phyloP scores from a whole-genome alignment of 164 flowering plant genomes.

The Dillenia turbinata region DNA sequence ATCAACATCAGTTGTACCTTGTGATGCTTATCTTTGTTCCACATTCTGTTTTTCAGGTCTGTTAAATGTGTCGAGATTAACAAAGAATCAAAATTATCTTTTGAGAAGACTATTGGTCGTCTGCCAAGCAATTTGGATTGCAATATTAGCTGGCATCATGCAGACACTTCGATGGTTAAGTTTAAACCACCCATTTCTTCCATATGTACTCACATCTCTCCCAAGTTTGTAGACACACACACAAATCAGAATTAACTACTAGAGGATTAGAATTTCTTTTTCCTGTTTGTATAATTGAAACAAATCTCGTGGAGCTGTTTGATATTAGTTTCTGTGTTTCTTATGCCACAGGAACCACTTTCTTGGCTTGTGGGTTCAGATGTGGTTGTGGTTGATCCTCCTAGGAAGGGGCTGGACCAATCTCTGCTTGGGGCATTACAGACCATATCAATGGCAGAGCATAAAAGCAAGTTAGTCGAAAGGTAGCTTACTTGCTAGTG shows the following conservation, averaged over 20 bases:
- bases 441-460: slow-evolving; percentile 32
- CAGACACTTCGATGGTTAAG: slow-evolving; percentile 80
- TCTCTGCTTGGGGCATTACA: slow-evolving; percentile 56
- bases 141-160: slow-evolving; percentile 92
- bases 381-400: slow-evolving; percentile 93
- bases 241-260: too few species aligned
- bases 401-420: slow-evolving; percentile 84
- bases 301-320: not conserved
- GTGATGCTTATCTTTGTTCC: not conserved
- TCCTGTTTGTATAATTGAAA: not conserved
- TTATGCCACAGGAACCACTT: slow-evolving; percentile 59
- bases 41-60: slow-evolving; percentile 39
- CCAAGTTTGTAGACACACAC: not conserved
- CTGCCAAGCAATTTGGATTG: slow-evolving; percentile 53
- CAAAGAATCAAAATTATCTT: slow-evolving; percentile 84
- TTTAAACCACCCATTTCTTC: not conserved
- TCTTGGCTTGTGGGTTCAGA: slow-evolving; percentile 88
- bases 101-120: slow-evolving; percentile 82
- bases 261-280: too few species aligned
- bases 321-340: not conserved
- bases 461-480: slow-evolving; percentile 34
- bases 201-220: not conserved
- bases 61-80: slow-evolving; percentile 88
- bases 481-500: slow-evolving; percentile 34
- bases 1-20: not conserved